Conservation (phyloP, 176 grass and related monocot species). For the Poa pratensis region DNA sequence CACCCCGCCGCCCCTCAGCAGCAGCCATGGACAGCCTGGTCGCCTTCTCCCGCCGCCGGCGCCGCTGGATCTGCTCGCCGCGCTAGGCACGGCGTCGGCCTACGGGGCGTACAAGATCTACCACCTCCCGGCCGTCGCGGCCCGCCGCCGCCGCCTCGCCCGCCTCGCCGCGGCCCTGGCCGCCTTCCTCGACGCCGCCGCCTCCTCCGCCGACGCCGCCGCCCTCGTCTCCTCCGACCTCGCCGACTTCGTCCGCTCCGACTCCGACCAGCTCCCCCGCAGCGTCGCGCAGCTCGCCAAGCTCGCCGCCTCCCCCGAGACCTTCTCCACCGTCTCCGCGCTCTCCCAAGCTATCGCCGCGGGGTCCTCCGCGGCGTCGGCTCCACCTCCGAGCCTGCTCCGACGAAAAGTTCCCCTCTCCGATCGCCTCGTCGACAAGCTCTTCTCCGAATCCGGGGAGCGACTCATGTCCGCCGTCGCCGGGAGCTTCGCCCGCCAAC, state of each 20-base stretch:
- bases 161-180: conserved; percentile 58
- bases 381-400: conserved; percentile 27
- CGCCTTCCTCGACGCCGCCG: conserved; percentile 63
- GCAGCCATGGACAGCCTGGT: conserved; percentile 50
- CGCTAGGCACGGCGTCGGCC: conserved; percentile 37
- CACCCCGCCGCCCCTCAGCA: neutral
- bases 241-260: conserved; percentile 71
- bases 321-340: conserved; percentile 56
- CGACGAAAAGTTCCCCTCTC: conserved; percentile 40
- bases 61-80: conserved; percentile 59
- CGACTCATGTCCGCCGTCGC: conserved; percentile 69
- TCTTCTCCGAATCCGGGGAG: conserved; percentile 73
- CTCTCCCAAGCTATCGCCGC: conserved; percentile 65
- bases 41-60: conserved; percentile 55
- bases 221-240: conserved; percentile 78
- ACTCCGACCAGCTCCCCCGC: conserved; percentile 67
- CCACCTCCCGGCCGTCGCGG: conserved; percentile 74
- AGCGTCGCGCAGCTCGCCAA: conserved; percentile 80
- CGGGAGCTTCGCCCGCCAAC: conserved; percentile 74
- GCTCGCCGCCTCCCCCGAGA: conserved; percentile 74
- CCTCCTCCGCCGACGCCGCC: conserved; percentile 61
- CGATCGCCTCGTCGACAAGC: conserved; percentile 77
- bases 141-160: conserved; percentile 54
- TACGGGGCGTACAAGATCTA: conserved; percentile 84
- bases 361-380: conserved; percentile 54